Conservation (phyloP, 805 yeast genomes). For the Middelhovenomyces tepae region DNA sequence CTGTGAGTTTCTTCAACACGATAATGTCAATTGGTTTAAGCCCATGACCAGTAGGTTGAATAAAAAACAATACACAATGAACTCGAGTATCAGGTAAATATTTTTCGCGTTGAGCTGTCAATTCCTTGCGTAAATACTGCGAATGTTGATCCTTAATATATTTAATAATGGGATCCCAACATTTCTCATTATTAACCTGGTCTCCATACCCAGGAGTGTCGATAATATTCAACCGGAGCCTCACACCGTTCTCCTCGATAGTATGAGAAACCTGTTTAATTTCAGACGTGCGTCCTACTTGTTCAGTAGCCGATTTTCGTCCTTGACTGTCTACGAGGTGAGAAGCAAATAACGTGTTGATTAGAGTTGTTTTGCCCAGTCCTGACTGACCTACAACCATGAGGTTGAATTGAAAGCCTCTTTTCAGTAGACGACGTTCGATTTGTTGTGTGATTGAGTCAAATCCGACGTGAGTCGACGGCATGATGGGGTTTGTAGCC, state of each 20-base stretch:
- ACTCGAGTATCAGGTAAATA: conserved; percentile 80
- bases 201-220: conserved; percentile 99
- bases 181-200: conserved; percentile 86
- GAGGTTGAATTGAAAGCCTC: conserved; percentile 89
- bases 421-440: conserved; percentile 80
- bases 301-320: conserved; percentile 56
- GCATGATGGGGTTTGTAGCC: conserved; percentile 24
- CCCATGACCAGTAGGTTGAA: conserved; percentile 84
- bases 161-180: conserved; percentile 94
- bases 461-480: conserved; percentile 83
- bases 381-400: conserved; percentile 93
- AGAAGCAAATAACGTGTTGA: conserved; percentile 84
- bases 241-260: conserved; percentile 78
- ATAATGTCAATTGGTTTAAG: conserved; percentile 74
- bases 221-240: conserved; percentile 74
- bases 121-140: conserved; percentile 80
- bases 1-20: conserved; percentile 75
- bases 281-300: conserved; percentile 80
- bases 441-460: conserved; percentile 95
- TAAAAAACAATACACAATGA: conserved; percentile 85
- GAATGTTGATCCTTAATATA: conserved; percentile 94
- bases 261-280: conserved; percentile 40
- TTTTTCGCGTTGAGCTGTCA: conserved; percentile 88
- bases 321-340: conserved; percentile 70
- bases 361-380: conserved; percentile 84